Base-by-base conservation (phyloP, 2,329 filamentous ascomycete species). In the Plenodomus lindquistii region DNA sequence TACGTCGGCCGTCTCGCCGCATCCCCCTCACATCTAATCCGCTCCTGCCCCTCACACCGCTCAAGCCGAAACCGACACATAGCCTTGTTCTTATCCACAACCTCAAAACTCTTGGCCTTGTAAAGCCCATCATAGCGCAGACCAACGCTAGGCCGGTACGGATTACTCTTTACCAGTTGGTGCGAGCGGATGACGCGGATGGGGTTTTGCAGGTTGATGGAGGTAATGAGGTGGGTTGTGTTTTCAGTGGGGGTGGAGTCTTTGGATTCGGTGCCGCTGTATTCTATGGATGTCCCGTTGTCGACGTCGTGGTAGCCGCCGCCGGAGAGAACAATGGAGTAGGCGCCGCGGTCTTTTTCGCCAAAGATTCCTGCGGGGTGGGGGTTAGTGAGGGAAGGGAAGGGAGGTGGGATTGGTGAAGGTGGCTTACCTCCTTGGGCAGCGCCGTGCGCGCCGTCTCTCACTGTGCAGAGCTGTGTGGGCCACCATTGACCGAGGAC, bases 41-140 rank as follows among this genome's bases (percentile, higher is more conserved):
- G 73, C 18, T 72, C 65, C 54, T 84, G 80, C 0, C 67, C 75
- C 3, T 57, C 20, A 2, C 70, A 43, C 1, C 82, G 68, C 34
- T 69, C 60, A 5, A 85, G 64, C 8, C 65, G 68, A 63, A 85
- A 85, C 1, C 72, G 65, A 57, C 79, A 74, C 17, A 75, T 72
- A 2, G 73, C 72, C n/a, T 70, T 75, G 11, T 62, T 56, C 3
- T 55, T 27, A 44, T 82, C 73, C 1, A 77, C 29, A 0, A 74
- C 44, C 49, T 76, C 62, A 40, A 70, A 71, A 2, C 48, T 59
- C 0, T 66, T 67, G 4, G 84, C 75, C 5, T 69, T 59, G 52
- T 85, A 85, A 0, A 85, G 61, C 0, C 82, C 83, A 60, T 85
- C 82, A 43, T 85, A 85, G 2, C 83, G 68, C n/a, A 81, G 71